Evolutionary conservation across 257 asterid genomes (phyloP).

Genomic region (Nicotiana sylvestris): DNA sequence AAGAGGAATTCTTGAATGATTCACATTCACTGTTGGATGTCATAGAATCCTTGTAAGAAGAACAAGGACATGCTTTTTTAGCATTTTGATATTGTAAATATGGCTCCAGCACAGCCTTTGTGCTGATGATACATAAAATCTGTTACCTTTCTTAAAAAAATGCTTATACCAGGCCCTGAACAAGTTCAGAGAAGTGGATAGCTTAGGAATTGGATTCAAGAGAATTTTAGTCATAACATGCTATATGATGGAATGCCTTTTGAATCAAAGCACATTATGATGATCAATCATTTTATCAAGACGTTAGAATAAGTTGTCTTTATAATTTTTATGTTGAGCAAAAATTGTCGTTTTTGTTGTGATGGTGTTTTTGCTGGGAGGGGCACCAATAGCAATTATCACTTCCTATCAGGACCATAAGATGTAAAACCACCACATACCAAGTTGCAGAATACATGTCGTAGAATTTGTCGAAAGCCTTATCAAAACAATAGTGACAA

Average conservation of each 20-base stretch:
- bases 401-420: neutral
- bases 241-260: neutral
- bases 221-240: neutral
- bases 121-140: too few relatives aligned
- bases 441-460: conserved; percentile 81
- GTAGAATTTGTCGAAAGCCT: conserved; percentile 85
- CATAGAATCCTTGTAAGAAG: too few relatives aligned
- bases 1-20: too few relatives aligned
- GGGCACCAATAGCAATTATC: neutral
- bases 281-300: neutral
- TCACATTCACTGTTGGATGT: too few relatives aligned
- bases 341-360: neutral
- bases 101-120: too few relatives aligned
- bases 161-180: neutral
- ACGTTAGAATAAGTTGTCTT: neutral
- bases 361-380: neutral
- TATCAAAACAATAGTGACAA: conserved; percentile 68
- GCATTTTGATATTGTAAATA: too few relatives aligned
- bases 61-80: too few relatives aligned
- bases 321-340: neutral
- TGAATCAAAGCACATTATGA: neutral
- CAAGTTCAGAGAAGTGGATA: neutral
- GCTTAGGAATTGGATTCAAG: neutral
- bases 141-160: too few relatives aligned
- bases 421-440: conserved; percentile 31